A percentile compares a stretch with the other conserved stretches of the same genome.
phyloP scores from a whole-genome alignment of 768 basidiomycete genomes.

The Polyporus arcularius region DNA sequence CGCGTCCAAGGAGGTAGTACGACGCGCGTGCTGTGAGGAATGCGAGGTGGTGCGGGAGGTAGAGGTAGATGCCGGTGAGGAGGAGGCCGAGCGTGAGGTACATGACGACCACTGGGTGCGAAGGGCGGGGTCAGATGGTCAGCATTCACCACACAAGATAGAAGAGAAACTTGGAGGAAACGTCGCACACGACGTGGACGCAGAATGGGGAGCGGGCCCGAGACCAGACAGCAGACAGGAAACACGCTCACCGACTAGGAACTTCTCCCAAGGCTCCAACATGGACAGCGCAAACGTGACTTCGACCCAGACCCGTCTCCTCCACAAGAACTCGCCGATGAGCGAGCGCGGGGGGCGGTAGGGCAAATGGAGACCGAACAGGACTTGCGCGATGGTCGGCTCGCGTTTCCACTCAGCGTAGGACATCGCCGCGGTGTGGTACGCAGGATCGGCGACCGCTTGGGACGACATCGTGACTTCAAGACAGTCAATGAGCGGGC shows the following conservation, averaged over 20 bases:
- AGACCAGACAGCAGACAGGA: background rate
- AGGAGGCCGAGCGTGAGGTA: constrained; percentile 45
- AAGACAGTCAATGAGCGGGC: too few species aligned
- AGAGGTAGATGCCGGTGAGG: constrained; percentile 51
- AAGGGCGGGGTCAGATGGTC: background rate
- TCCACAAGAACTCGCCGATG: constrained; percentile 41
- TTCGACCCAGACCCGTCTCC: constrained; percentile 55
- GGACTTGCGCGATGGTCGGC: constrained; percentile 20
- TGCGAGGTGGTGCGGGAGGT: constrained; percentile 58
- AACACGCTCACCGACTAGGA: constrained; percentile 50
- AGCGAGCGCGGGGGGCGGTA: constrained; percentile 23
- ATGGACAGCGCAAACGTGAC: constrained; percentile 62
- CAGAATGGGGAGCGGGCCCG: too few species aligned
- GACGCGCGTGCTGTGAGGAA: constrained; percentile 53
- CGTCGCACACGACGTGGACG: too few species aligned
- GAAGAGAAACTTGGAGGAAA: background rate
- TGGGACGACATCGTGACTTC: background rate
- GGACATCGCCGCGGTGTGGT: constrained; percentile 18
- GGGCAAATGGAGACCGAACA: constrained; percentile 26
- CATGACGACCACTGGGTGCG: constrained; percentile 41
- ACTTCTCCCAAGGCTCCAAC: constrained; percentile 70
- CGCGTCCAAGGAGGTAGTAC: constrained; percentile 66
- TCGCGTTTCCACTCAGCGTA: constrained; percentile 27
- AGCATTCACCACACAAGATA: background rate
- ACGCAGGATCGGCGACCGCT: constrained; percentile 12